Percentiles rank a stretch among this genome's conserved stretches.
These are phyloP conservation scores for Hysterangium stoloniferum DNA, from an alignment of 768 basidiomycete genomes.

Conservation along the genomic window DNA sequence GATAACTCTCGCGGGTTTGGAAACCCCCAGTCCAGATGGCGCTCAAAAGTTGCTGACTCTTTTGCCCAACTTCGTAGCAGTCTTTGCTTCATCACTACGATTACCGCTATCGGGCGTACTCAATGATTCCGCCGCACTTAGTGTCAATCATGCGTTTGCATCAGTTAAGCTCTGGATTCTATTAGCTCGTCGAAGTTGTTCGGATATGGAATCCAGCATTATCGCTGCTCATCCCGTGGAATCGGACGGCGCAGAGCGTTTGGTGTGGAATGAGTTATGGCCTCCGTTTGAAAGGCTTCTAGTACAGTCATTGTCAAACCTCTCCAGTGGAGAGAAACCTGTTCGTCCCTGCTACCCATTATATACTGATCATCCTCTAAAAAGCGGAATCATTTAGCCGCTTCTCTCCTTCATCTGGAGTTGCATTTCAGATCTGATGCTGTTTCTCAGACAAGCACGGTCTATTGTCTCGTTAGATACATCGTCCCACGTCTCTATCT, in stretches of 20 bases:
- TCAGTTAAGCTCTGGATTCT: slow-evolving; percentile 68
- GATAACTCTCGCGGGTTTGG: slow-evolving; percentile 46
- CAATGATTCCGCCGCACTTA: slow-evolving; percentile 40
- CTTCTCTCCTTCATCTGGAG: slow-evolving; percentile 46
- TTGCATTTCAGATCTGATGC: slow-evolving; percentile 57
- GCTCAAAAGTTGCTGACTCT: slow-evolving; percentile 41
- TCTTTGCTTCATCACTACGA: slow-evolving; percentile 41
- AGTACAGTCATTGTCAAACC: slow-evolving; percentile 40
- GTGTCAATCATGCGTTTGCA: slow-evolving; percentile 62
- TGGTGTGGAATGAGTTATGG: slow-evolving; percentile 75
- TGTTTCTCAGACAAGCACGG: slow-evolving; percentile 51
- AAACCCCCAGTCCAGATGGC: slow-evolving; percentile 27
- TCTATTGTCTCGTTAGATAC: slow-evolving; percentile 47
- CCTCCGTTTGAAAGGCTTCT: slow-evolving; percentile 55
- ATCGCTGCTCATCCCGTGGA: neutral
- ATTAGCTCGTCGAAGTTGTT: slow-evolving; percentile 34
- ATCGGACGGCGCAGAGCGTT: slow-evolving; percentile 20
- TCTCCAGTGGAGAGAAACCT: slow-evolving; percentile 28
- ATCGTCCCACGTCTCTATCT: slow-evolving; percentile 38
- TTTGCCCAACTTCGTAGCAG: slow-evolving; percentile 40
- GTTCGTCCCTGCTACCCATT: slow-evolving; percentile 20
- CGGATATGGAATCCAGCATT: too few species aligned
- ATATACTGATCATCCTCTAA: slow-evolving; percentile 27
- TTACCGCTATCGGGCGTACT: slow-evolving; percentile 30
- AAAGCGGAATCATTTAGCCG: slow-evolving; percentile 33